Percentiles rank a stretch among this genome's conserved stretches.
Conservation (phyloP, 2,329 filamentous ascomycete genomes). For the Ophiostoma sp. region DNA sequence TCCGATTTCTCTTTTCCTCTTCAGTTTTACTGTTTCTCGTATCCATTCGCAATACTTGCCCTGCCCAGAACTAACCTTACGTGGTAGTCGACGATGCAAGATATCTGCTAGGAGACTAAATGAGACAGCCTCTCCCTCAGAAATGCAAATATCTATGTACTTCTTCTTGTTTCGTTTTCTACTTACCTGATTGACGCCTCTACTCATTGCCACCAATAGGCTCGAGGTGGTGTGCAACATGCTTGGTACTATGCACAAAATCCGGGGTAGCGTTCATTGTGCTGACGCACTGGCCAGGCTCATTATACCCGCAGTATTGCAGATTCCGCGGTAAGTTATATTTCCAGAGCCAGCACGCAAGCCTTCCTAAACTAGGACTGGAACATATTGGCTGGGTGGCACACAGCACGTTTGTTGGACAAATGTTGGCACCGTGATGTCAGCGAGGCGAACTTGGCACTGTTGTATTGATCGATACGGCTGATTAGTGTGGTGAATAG, state of each 20-base stretch:
- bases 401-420: background rate
- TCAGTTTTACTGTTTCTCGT: background rate
- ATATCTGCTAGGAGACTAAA: background rate
- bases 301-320: background rate
- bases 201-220: background rate
- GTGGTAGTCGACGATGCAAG: background rate
- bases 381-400: background rate
- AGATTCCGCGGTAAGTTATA: background rate
- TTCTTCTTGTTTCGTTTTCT: background rate
- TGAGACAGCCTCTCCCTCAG: background rate
- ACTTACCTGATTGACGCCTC: background rate
- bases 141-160: background rate
- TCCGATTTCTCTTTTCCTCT: background rate
- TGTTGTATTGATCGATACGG: background rate
- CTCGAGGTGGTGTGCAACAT: background rate
- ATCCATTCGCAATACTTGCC: background rate
- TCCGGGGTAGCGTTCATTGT: background rate
- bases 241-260: background rate
- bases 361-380: background rate
- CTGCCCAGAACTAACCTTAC: background rate
- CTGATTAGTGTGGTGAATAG: background rate
- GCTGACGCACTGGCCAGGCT: background rate
- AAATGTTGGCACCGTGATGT: constrained; percentile 8
- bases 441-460: background rate
- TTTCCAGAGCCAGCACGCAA: background rate